These are phyloP conservation scores for Populus deltoides DNA, from an alignment of 345 rosid genomes.

Conservation along the genomic window DNA sequence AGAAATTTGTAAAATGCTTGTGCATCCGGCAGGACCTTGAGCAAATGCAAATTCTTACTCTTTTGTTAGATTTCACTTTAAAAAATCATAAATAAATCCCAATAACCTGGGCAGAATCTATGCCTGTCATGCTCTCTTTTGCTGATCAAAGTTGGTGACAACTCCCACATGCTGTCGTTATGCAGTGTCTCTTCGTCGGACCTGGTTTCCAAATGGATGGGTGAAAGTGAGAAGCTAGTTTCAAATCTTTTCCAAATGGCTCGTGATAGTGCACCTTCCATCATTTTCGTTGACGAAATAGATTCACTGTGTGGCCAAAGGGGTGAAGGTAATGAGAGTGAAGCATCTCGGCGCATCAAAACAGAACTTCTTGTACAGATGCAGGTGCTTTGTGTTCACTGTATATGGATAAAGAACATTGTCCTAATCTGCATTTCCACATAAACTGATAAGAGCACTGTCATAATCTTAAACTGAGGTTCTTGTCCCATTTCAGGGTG, in stretches of 20 bases:
- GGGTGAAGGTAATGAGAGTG: conserved; percentile 91
- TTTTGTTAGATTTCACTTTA: neutral
- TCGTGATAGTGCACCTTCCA: conserved; percentile 86
- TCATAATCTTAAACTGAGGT: neutral
- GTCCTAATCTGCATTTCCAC: neutral
- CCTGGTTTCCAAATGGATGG: conserved; percentile 98
- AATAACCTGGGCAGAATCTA: neutral
- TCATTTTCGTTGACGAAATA: conserved; percentile 86
- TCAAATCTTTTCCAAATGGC: conserved; percentile 89
- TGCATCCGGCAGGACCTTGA: neutral
- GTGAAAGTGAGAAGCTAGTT: conserved; percentile 93
- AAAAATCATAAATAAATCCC: neutral
- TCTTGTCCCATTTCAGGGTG: conserved; percentile 50
- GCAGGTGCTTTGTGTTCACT: conserved; percentile 56
- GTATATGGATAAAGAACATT: neutral
- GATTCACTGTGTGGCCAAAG: conserved; percentile 90
- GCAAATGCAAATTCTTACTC: neutral
- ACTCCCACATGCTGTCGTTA: neutral
- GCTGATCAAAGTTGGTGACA: neutral
- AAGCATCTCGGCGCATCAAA: conserved; percentile 93
- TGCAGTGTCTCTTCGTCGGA: conserved; percentile 85
- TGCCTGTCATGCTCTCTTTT: neutral
- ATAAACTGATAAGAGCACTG: neutral
- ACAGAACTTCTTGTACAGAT: conserved; percentile 93
- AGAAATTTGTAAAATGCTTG: neutral